Evolutionary conservation across 495 filamentous ascomycete genomes (phyloP).

Genomic region (Extremus antarcticus): DNA sequence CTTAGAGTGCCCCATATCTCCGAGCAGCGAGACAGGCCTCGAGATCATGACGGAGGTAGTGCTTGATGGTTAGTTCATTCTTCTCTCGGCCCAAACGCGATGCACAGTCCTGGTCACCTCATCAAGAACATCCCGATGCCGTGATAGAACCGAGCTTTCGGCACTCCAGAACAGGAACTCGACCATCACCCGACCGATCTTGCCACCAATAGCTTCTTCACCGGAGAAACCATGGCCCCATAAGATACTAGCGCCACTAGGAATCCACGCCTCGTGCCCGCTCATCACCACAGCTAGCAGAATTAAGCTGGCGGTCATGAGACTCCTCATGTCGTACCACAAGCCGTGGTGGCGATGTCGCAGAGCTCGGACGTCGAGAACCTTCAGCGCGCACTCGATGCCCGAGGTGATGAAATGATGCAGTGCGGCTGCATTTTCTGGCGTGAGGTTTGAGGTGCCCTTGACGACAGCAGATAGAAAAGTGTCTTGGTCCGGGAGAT

Average conservation of each 20-base stretch:
- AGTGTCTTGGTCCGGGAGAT: not conserved
- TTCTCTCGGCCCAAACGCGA: not conserved
- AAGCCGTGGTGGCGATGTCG: constrained; percentile 17
- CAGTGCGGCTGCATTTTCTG: not conserved
- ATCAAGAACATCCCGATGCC: not conserved
- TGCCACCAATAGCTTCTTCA: not conserved
- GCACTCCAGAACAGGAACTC: constrained; percentile 1
- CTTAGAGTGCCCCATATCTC: too few relatives aligned
- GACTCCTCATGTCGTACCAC: constrained; percentile 12
- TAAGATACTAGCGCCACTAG: not conserved
- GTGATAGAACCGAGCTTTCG: not conserved
- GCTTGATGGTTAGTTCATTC: too few relatives aligned
- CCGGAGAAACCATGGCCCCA: not conserved
- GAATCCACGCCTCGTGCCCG: constrained; percentile 10
- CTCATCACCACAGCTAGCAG: constrained; percentile 9
- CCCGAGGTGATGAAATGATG: constrained; percentile 10
- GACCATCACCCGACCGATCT: constrained; percentile 1
- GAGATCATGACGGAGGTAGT: too few relatives aligned
- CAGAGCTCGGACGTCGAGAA: constrained; percentile 6
- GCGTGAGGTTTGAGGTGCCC: not conserved
- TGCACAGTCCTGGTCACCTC: not conserved
- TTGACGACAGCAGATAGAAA: not conserved
- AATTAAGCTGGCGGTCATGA: constrained; percentile 1
- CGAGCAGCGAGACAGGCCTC: too few relatives aligned
- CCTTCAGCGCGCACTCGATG: constrained; percentile 8